phyloP scores from a whole-genome alignment of 768 basidiomycete genomes.

The Amanita molliuscula region DNA sequence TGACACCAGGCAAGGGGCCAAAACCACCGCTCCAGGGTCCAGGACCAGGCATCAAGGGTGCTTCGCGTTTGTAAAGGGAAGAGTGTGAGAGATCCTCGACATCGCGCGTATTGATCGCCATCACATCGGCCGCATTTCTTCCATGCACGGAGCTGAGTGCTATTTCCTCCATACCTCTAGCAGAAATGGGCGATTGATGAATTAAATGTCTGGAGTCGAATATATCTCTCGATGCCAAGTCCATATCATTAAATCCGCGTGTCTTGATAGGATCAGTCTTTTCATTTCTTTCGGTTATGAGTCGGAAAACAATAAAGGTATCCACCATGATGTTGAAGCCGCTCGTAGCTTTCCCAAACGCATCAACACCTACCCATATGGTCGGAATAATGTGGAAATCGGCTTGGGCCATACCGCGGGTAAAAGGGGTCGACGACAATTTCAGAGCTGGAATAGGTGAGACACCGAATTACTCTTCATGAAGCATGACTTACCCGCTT shows the following conservation, averaged over 20 bases:
- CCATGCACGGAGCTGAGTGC: background rate
- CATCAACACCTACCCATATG: background rate
- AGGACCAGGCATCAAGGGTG: background rate
- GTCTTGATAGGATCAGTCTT: background rate
- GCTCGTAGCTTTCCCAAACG: background rate
- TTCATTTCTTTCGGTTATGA: background rate
- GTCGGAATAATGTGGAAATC: background rate
- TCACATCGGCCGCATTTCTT: background rate
- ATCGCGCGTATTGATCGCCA: background rate
- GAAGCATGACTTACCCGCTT: background rate
- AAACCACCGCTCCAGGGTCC: background rate
- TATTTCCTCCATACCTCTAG: background rate
- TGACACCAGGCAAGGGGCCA: too few relatives aligned
- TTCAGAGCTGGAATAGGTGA: background rate
- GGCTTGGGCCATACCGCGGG: background rate
- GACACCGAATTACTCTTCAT: background rate
- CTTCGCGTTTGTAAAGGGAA: background rate
- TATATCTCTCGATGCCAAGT: background rate
- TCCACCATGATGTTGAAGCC: background rate
- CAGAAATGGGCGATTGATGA: background rate
- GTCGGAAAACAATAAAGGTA: background rate
- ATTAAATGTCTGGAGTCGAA: background rate
- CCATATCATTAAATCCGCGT: background rate
- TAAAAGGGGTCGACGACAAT: background rate
- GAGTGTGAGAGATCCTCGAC: background rate